Percentiles rank a stretch among this genome's conserved stretches.
Conservation (phyloP, 176 grass and related monocot species). For the Hsuehochloa calcarea region DNA sequence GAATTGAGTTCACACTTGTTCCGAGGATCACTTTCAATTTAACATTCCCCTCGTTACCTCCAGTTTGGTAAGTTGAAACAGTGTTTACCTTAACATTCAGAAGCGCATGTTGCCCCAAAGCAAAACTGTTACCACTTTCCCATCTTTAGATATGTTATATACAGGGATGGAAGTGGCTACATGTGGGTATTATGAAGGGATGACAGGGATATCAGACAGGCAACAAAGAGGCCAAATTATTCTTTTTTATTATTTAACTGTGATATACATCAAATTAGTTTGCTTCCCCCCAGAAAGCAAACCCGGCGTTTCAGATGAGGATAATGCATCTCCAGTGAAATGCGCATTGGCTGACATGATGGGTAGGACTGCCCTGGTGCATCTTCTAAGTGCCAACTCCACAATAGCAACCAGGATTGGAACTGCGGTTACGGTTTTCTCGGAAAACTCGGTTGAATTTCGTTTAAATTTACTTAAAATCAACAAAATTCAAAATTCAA, state of each 20-base stretch:
- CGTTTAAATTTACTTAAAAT: no score
- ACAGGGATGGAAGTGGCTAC: not conserved
- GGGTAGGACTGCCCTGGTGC: constrained; percentile 20
- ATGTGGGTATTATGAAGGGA: not conserved
- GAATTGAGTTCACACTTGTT: constrained; percentile 20
- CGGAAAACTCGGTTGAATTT: no score
- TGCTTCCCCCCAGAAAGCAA: not conserved
- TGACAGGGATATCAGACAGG: constrained; percentile 19
- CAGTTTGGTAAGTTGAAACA: not conserved
- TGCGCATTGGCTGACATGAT: constrained; percentile 39
- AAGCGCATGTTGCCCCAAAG: not conserved
- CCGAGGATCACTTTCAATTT: not conserved
- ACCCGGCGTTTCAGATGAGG: not conserved
- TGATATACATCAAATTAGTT: not conserved
- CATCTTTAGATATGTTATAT: not conserved
- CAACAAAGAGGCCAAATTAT: not conserved
- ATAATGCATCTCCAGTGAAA: constrained; percentile 19
- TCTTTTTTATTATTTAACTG: not conserved
- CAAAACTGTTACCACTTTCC: constrained; percentile 4
- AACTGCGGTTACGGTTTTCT: no score
- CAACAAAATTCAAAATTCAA: no score
- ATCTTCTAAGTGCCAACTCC: constrained; percentile 41
- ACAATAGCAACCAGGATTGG: constrained; percentile 43
- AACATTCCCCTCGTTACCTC: not conserved
- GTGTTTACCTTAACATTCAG: constrained; percentile 7